Conservation (phyloP, 306 rosid species). For the Cicer yamashitae region DNA sequence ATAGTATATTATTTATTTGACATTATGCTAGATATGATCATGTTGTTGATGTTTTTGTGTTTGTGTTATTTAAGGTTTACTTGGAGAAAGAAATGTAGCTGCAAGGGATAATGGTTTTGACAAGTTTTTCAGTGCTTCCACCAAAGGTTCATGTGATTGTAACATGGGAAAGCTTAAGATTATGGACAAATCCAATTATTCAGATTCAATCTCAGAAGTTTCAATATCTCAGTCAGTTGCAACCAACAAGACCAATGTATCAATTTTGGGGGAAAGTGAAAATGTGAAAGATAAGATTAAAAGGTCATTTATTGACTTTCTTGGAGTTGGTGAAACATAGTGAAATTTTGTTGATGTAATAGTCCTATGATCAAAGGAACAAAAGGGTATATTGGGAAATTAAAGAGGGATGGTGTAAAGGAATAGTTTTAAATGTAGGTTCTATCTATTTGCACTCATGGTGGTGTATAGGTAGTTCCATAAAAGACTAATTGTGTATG, state of each 20-base stretch:
- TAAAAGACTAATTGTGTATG: not conserved
- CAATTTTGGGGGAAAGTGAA: slow-evolving; percentile 51
- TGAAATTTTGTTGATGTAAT: slow-evolving; percentile 1
- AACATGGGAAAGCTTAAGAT: slow-evolving; percentile 33
- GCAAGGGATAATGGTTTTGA: slow-evolving; percentile 32
- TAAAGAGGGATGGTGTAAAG: slow-evolving; percentile 18
- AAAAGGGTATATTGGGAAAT: not conserved
- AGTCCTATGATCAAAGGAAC: not conserved
- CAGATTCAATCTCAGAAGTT: slow-evolving; percentile 72
- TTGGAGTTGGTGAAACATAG: slow-evolving; percentile 76
- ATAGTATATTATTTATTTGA: too few species aligned
- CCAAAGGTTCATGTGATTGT: slow-evolving; percentile 41
- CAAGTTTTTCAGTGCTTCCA: slow-evolving; percentile 23
- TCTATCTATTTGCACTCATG: slow-evolving; percentile 39
- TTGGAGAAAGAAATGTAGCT: not conserved
- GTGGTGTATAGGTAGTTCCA: slow-evolving; percentile 57
- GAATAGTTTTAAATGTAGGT: slow-evolving; percentile 29
- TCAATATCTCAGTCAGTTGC: slow-evolving; percentile 67
- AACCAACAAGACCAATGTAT: slow-evolving; percentile 48
- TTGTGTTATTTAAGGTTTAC: slow-evolving; percentile 39
- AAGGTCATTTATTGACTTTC: slow-evolving; percentile 77
- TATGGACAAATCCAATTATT: slow-evolving; percentile 57
- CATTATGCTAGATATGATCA: not conserved
- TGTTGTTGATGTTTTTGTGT: not conserved
- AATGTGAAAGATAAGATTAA: slow-evolving; percentile 31